Evolutionary conservation across 495 filamentous ascomycete species (phyloP).

Genomic region (Talaromyces nanjingensis): DNA sequence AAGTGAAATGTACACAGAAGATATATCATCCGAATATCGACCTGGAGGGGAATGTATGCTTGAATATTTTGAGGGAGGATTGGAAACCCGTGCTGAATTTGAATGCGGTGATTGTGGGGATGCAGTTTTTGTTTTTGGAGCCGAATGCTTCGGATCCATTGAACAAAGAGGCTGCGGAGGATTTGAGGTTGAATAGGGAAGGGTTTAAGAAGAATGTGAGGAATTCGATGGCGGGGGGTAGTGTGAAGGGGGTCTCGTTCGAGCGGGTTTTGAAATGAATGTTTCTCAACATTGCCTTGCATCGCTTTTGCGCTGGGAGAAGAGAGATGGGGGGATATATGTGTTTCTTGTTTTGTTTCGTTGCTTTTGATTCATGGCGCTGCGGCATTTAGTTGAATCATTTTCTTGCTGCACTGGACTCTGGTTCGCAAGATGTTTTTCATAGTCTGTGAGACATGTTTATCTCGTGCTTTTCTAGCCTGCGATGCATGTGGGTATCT

Average conservation of each 20-base stretch:
- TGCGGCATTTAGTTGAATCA: background rate
- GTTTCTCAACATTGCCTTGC: background rate
- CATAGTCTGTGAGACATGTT: background rate
- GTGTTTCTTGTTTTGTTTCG: background rate
- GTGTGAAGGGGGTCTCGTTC: conserved; percentile 63
- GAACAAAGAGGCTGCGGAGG: conserved; percentile 95
- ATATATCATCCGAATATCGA: conserved; percentile 97
- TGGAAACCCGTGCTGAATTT: conserved; percentile 98
- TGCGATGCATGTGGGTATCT: background rate
- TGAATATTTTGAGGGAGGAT: conserved; percentile 95
- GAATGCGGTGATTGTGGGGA: conserved; percentile 91
- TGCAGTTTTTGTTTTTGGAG: conserved; percentile 97
- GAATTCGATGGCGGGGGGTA: conserved; percentile 71
- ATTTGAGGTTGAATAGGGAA: conserved; percentile 76
- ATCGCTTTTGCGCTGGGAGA: background rate
- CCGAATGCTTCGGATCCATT: conserved; percentile 95
- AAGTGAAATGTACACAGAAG: conserved; percentile 96
- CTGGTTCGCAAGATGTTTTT: background rate
- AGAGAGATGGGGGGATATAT: background rate
- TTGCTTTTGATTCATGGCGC: background rate
- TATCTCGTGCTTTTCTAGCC: background rate
- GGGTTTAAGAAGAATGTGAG: conserved; percentile 88
- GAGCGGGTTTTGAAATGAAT: conserved; percentile 59
- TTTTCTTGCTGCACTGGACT: background rate
- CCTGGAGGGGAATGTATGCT: conserved; percentile 91